Evolutionary conservation across 2,329 filamentous ascomycete genomes (phyloP).

Genomic region (Rhexocercosporidium sp.): DNA sequence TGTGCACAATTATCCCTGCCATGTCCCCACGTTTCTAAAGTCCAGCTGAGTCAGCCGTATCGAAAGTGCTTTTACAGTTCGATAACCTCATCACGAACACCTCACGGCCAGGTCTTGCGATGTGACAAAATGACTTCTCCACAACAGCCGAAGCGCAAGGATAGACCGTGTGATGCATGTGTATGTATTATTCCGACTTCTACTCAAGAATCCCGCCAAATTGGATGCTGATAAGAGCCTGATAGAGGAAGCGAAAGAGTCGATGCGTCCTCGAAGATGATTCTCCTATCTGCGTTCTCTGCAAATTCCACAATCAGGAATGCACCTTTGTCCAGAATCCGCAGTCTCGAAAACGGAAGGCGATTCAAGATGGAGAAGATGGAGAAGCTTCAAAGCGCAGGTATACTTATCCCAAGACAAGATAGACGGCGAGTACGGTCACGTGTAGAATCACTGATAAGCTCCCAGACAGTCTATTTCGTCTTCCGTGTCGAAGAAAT

Average conservation of each 20-base stretch:
- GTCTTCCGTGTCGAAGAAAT: conserved; percentile 54
- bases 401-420: conserved; percentile 16
- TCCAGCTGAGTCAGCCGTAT: not conserved
- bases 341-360: conserved; percentile 77
- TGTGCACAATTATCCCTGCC: conserved; percentile 10
- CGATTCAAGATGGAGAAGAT: conserved; percentile 58
- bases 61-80: conserved; percentile 1
- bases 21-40: not conserved
- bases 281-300: conserved; percentile 72
- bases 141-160: conserved; percentile 76
- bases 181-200: conserved; percentile 27
- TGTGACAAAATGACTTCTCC: conserved; percentile 59
- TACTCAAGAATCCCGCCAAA: not conserved
- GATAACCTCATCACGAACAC: not conserved
- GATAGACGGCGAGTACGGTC: conserved; percentile 2
- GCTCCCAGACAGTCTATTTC: conserved; percentile 58
- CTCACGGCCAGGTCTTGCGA: not conserved
- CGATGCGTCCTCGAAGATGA: conserved; percentile 78
- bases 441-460: conserved; percentile 33
- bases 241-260: conserved; percentile 39
- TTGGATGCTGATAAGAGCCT: conserved; percentile 12
- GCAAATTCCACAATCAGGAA: conserved; percentile 75
- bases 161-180: conserved; percentile 69
- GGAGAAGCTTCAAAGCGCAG: conserved; percentile 33
- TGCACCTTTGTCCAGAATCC: conserved; percentile 80